Percentiles rank a stretch among this genome's conserved stretches.
phyloP scores from a whole-genome alignment of 331 rosid species.

The Prunus yedoensis region DNA sequence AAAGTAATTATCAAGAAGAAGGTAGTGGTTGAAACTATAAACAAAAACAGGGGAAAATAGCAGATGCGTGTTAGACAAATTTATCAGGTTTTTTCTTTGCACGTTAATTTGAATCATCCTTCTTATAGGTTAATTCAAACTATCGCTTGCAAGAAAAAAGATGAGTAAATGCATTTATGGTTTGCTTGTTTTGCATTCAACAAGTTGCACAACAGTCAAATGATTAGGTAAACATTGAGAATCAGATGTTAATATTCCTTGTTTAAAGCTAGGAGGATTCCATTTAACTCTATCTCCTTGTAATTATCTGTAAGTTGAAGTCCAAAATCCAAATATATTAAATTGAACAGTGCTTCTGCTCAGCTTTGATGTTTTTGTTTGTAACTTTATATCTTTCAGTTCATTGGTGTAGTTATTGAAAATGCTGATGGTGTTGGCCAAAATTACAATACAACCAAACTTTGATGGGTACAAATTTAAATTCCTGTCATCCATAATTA shows the following conservation, averaged over 20 bases:
- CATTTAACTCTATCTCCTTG: background rate
- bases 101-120: no score
- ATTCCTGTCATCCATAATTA: no score
- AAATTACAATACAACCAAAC: background rate
- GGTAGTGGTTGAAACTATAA: background rate
- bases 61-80: no score
- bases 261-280: background rate
- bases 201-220: background rate
- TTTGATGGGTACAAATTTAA: background rate
- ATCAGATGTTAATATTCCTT: background rate
- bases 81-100: fast-evolving
- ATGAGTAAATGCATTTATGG: no score
- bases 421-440: background rate
- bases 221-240: background rate
- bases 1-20: background rate
- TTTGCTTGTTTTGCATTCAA: background rate
- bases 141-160: no score
- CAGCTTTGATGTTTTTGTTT: no score
- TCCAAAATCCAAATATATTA: background rate
- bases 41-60: no score
- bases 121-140: no score
- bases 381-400: background rate
- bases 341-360: background rate
- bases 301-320: background rate
- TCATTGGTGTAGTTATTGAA: background rate